Conservation (phyloP, 352 stramenopile species). For the Pythium dissotocum region DNA sequence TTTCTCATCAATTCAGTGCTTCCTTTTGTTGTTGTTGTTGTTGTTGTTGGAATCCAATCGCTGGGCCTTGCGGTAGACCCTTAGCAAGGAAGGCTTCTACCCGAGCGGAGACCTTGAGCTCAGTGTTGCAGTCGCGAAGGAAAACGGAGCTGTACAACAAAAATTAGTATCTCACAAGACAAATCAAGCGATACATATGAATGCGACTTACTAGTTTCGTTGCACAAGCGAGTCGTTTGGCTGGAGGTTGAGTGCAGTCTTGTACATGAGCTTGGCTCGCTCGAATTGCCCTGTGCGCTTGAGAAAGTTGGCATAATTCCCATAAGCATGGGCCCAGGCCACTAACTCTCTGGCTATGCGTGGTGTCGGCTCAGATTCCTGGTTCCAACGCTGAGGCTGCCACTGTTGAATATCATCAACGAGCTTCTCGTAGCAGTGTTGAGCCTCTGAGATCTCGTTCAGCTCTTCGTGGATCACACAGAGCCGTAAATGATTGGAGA, state of each 20-base stretch:
- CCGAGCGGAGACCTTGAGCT: not conserved
- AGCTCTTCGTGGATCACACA: slow-evolving; percentile 20
- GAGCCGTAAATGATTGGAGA: slow-evolving; percentile 27
- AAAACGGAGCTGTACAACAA: slow-evolving; percentile 2
- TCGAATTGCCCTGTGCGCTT: not conserved
- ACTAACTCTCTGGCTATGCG: not conserved
- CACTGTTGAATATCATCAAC: slow-evolving; percentile 1
- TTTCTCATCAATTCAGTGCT: no score
- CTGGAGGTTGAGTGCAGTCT: slow-evolving; percentile 15
- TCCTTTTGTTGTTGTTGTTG: no score
- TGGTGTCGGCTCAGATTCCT: not conserved
- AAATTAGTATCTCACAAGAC: no score
- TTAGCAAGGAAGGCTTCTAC: not conserved
- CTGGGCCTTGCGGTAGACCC: no score
- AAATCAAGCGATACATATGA: no score
- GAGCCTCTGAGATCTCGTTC: not conserved
- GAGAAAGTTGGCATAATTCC: slow-evolving; percentile 31
- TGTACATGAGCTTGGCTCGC: slow-evolving; percentile 26
- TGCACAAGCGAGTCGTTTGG: slow-evolving; percentile 18
- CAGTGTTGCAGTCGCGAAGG: not conserved
- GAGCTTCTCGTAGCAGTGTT: slow-evolving; percentile 20
- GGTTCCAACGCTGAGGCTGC: not conserved
- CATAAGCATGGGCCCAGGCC: slow-evolving; percentile 21
- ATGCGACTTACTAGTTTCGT: slow-evolving; percentile 24
- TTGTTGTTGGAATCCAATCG: no score